Base-by-base conservation (phyloP, 208 protist genomes). In the Trypanosoma lewisi region DNA sequence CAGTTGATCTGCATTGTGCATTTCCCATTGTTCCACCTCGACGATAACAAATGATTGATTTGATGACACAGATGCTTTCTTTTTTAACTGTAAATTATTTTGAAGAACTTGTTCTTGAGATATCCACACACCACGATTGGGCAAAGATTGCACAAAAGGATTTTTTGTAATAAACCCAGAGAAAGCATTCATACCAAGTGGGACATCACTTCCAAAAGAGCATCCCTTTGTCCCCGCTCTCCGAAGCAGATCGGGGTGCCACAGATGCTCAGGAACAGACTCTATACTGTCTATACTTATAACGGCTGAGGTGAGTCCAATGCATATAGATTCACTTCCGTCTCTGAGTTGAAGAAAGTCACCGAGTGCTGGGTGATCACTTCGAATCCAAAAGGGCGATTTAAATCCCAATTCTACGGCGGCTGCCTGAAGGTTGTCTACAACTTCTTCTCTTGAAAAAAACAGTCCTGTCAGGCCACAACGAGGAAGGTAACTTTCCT, bases 1-100 rank as follows among this genome's bases (percentile, higher is more conserved):
- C 7, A 96, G 78, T 60, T 96, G 90, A 41, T 96, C 87, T 0
- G 87, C 87, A 57, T 96, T 96, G 65, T 87, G 89, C 47, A 96
- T 64, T 63, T 87, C 85, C 81, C 84, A 96, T 61, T 93, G 82
- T 0, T 94, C 83, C 42, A 88, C 67, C 42, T 96, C 90, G 1
- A 85, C 81, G 27, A 94, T 39, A 2, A 75, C 70, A 60, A 89
- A 90, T 12, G 73, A 55, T 8, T 66, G 56, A 44, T 71, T 33
- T 53, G 52, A 62, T 52, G 45, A 33, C 21, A n/a, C 54, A 37
- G 37, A 17, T 55, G 39, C 67, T 42, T 50, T 67, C 34, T 69
- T 79, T 21, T 53, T 73, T 36, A 91, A 64, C 48, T 78, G 62
- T 27, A 84, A 62, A 47, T 67, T 62, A 27, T 86, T 50, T 39